Evolutionary conservation across 2,329 filamentous ascomycete species (phyloP).

Genomic region (Talaromyces sp.): DNA sequence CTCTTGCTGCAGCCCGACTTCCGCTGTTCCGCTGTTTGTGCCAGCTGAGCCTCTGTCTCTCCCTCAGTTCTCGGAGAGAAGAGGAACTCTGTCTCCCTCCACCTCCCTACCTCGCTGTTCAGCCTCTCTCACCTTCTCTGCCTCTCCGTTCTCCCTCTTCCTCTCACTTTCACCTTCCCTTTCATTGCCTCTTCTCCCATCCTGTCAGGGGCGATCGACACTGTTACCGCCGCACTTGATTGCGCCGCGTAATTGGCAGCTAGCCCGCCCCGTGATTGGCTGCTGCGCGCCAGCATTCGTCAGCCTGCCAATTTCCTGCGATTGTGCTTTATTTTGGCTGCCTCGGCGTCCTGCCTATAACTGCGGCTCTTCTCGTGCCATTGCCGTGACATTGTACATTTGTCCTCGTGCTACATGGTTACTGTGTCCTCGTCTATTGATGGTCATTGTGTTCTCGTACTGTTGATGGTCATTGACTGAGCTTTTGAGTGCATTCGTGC

Average conservation of each 20-base stretch:
- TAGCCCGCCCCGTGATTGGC: conserved; percentile 8
- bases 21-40: not conserved
- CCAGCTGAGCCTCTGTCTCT: not conserved
- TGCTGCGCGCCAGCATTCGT: conserved; percentile 1
- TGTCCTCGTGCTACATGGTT: not conserved
- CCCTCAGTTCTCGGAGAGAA: not conserved
- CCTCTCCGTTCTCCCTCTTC: not conserved
- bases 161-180: not conserved
- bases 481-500: not conserved
- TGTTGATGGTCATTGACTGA: not conserved
- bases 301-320: conserved; percentile 2
- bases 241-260: conserved; percentile 10
- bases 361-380: conserved; percentile 5
- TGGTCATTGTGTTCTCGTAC: not conserved
- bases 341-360: not conserved
- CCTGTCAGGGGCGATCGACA: not conserved
- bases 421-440: not conserved
- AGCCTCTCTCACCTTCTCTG: not conserved
- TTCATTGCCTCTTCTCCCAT: not conserved
- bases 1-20: not conserved
- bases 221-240: conserved; percentile 2
- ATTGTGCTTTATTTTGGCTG: not conserved
- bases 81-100: too few species aligned
- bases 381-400: not conserved
- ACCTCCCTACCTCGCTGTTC: not conserved